phyloP scores from a whole-genome alignment of 2,329 filamentous ascomycete genomes.

The Ophiostoma perfectum region DNA sequence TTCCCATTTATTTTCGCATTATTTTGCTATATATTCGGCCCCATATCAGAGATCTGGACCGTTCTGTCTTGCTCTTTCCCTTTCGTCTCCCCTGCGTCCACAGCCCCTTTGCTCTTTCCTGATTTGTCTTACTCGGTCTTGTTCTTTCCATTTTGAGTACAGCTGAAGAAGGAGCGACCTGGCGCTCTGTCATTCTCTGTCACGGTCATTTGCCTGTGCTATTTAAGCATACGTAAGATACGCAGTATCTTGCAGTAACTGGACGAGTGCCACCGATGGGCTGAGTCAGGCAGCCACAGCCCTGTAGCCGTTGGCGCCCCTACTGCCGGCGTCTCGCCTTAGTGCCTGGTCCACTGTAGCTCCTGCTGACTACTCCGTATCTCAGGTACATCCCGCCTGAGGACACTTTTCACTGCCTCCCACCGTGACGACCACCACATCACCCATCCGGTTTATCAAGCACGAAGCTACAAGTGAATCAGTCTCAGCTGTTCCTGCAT shows the following conservation, averaged over 20 bases:
- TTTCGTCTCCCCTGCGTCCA: neutral
- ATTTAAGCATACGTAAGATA: too few species aligned
- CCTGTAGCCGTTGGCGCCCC: neutral
- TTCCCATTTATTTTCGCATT: too few species aligned
- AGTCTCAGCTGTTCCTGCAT: conserved; percentile 7
- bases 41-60: conserved; percentile 3
- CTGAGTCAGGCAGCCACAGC: too few species aligned
- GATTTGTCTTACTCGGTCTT: neutral
- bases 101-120: neutral
- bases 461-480: neutral
- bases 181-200: neutral
- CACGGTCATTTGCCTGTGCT: too few species aligned
- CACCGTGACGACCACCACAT: neutral
- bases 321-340: conserved; percentile 2
- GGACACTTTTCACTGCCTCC: conserved; percentile 2
- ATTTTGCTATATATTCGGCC: neutral
- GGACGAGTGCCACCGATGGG: too few species aligned
- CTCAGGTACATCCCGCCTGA: neutral
- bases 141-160: neutral
- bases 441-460: neutral
- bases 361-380: neutral
- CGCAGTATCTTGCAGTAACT: too few species aligned
- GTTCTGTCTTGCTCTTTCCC: conserved; percentile 5
- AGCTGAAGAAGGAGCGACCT: neutral
- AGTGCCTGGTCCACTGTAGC: conserved; percentile 1